Evolutionary conservation across 2,329 filamentous ascomycete species (phyloP).

Genomic region (Colletotrichum sp.): DNA sequence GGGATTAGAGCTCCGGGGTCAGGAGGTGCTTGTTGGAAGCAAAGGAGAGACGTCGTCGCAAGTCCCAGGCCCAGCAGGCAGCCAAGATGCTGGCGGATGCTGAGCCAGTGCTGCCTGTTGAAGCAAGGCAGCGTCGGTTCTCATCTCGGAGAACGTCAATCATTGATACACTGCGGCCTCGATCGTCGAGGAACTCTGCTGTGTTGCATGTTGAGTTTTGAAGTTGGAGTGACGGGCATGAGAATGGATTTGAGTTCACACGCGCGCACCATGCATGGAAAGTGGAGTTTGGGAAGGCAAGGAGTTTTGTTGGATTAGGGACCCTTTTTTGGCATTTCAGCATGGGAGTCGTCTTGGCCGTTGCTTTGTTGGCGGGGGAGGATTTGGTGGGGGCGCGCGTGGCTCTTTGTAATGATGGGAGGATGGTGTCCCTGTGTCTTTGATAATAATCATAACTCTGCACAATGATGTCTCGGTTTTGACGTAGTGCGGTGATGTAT

Average conservation of each 20-base stretch:
- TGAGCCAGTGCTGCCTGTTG: neutral
- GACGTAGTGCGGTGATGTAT: neutral
- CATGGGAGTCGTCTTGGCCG: neutral
- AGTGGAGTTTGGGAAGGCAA: neutral
- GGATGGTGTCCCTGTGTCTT: neutral
- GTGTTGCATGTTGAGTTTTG: conserved; percentile 17
- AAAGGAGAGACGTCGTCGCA: conserved; percentile 7
- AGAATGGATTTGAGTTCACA: neutral
- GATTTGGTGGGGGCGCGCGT: neutral
- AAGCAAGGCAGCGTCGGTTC: conserved; percentile 4
- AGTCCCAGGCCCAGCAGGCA: neutral
- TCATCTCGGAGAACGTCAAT: conserved; percentile 16
- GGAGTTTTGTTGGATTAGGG: neutral
- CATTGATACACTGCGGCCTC: conserved; percentile 6
- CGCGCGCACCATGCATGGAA: neutral
- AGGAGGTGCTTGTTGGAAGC: conserved; percentile 18
- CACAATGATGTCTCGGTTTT: neutral
- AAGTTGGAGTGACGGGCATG: neutral
- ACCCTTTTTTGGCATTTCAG: neutral
- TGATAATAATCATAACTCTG: neutral
- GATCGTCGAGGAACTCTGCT: conserved; percentile 8
- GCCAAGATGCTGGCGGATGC: neutral
- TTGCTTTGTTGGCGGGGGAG: neutral
- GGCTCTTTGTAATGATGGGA: neutral
- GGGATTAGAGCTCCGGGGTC: conserved; percentile 31